Percentiles rank a stretch among this genome's conserved stretches.
These are phyloP conservation scores for Petunia axillaris DNA, from an alignment of 257 asterid genomes.

Conservation along the genomic window DNA sequence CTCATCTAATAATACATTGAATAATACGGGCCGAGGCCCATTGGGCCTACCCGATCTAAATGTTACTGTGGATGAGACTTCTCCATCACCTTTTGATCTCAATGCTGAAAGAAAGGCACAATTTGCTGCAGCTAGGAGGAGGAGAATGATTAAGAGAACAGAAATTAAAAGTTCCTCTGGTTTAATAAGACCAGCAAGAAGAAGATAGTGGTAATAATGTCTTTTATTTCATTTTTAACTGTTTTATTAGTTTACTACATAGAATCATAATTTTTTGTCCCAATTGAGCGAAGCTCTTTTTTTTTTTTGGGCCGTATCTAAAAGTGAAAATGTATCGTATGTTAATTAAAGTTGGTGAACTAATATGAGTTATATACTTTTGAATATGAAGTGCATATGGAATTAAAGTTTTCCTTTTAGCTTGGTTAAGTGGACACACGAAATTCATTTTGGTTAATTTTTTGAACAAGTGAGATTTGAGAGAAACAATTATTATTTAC, in stretches of 20 bases:
- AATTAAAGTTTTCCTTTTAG: too few species aligned
- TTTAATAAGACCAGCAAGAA: conserved; percentile 8
- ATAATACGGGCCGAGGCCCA: conserved; percentile 38
- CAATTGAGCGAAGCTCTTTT: conserved; percentile 21
- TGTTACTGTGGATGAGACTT: conserved; percentile 33
- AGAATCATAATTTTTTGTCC: background rate
- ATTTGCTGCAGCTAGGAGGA: conserved; percentile 65
- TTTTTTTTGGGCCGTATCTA: background rate
- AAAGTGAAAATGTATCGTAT: background rate
- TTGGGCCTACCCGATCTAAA: conserved; percentile 48
- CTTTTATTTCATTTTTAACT: background rate
- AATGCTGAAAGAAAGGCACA: conserved; percentile 42
- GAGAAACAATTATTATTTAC: too few species aligned
- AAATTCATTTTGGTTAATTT: too few species aligned
- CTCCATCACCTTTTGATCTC: conserved; percentile 35
- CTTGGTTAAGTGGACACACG: too few species aligned
- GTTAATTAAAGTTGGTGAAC: background rate
- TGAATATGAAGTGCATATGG: too few species aligned
- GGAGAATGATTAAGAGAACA: conserved; percentile 50
- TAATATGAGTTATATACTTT: background rate
- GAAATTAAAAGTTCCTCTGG: conserved; percentile 37
- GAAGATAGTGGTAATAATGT: conserved; percentile 12
- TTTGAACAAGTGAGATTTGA: too few species aligned
- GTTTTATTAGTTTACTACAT: background rate
- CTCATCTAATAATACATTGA: conserved; percentile 35